Base-by-base conservation (phyloP, 2,329 filamentous ascomycete genomes). In the Pseudocercospora crystallina region DNA sequence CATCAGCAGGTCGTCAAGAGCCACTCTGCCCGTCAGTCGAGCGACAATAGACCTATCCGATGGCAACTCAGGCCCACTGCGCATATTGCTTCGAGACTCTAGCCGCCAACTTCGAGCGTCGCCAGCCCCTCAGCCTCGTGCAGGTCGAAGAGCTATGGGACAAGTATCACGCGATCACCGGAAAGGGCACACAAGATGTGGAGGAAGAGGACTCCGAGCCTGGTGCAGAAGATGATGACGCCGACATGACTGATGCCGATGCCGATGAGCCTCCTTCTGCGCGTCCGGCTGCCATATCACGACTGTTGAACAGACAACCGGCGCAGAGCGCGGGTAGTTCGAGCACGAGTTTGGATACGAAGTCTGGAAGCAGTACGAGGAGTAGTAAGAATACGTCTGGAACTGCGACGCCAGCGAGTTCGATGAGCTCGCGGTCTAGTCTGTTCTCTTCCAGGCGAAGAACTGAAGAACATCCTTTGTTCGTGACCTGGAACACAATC, bases 21-120 rank as follows among this genome's bases (percentile, higher is more conserved):
- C 4, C 4, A 26, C 20, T 3, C 20, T 26, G 20, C 20, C 20
- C 20, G 20, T 4, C 3, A 26, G 20, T 26, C 20, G 20, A 7
- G 20, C 20, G 20, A 3, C 20, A 26, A 26, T 15, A 49, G 20
- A 26, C 20, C 20, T 7, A 26, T 44, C 14, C 41, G 35, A 97
- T 97, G 92, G 92, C 94, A 42, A 86, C 87, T 50, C 73, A 82
- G 63, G 86, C 85, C 53, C 92, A 97, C 73, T 96, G 91, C 72
- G 84, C 92, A 65, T 91, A 86, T 72, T 96, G 91, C 76, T 97
- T 99, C 77, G 94, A 99, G 73, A 79, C 80, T 35, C 83, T 99
- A 33, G 80, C 83, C 43, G 86, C 91, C 47, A 81, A 84, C 54
- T 88, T 95, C 60, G 81, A 89, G 60, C 75, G 80, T 57, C 85